Evolutionary conservation across 805 yeast species (phyloP).

Genomic region (Candida ficus): DNA sequence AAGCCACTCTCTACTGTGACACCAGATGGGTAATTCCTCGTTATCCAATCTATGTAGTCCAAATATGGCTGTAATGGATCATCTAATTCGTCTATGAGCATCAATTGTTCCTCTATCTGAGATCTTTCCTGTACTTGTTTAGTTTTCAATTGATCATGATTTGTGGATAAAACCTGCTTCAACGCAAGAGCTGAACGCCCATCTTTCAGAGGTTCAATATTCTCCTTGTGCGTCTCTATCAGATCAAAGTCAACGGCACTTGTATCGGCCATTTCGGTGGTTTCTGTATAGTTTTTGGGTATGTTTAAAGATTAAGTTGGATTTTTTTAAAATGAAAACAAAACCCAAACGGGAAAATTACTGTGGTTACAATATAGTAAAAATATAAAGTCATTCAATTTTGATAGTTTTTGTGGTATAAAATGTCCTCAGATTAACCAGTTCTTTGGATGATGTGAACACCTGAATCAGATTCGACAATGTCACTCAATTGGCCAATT

Average conservation of each 20-base stretch:
- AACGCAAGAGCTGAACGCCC: slow-evolving; percentile 68
- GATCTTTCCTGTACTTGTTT: slow-evolving; percentile 32
- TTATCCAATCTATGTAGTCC: slow-evolving; percentile 74
- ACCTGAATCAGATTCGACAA: slow-evolving; percentile 88
- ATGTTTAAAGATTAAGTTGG: not conserved
- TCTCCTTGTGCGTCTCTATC: slow-evolving; percentile 68
- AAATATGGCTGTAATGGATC: slow-evolving; percentile 78
- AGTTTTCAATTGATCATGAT: slow-evolving; percentile 24
- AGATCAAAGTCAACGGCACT: slow-evolving; percentile 31
- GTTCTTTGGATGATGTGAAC: slow-evolving; percentile 85
- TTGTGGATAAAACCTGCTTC: slow-evolving; percentile 35
- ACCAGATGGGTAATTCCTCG: slow-evolving; percentile 57
- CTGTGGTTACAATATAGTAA: too few relatives aligned
- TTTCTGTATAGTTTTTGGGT: too few relatives aligned
- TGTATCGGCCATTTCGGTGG: slow-evolving; percentile 4
- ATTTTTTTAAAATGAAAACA: too few relatives aligned
- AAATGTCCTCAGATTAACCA: slow-evolving; percentile 27
- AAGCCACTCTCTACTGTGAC: slow-evolving; percentile 60
- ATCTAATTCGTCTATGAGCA: slow-evolving; percentile 56
- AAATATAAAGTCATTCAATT: too few relatives aligned
- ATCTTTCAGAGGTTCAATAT: slow-evolving; percentile 56
- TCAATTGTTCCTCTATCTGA: slow-evolving; percentile 45
- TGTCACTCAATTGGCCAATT: slow-evolving; percentile 76
- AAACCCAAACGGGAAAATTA: too few relatives aligned
- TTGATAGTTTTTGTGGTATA: too few relatives aligned